These are phyloP conservation scores for Fusarium bulbicola DNA, from an alignment of 2,329 filamentous ascomycete species.

Conservation along the genomic window DNA sequence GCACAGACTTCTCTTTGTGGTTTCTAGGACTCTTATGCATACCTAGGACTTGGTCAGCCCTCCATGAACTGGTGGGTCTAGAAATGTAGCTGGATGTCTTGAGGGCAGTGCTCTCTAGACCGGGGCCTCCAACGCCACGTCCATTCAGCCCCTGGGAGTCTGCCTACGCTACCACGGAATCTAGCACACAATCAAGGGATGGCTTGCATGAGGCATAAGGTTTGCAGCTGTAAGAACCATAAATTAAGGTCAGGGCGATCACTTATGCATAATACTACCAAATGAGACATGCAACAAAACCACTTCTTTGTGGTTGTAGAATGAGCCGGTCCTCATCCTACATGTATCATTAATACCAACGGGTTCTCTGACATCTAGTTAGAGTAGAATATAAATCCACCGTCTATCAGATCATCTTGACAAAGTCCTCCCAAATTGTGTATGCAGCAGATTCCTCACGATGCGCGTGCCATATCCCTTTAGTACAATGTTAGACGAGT, in stretches of 20 bases:
- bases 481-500: conserved; percentile 15
- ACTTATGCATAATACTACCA: background rate
- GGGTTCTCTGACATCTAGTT: conserved; percentile 13
- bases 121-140: conserved; percentile 33
- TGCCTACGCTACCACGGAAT: conserved; percentile 19
- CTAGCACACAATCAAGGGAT: background rate
- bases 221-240: background rate
- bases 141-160: conserved; percentile 14
- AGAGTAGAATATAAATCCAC: conserved; percentile 16
- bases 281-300: background rate
- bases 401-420: conserved; percentile 37
- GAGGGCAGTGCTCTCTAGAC: conserved; percentile 33
- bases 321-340: conserved; percentile 26
- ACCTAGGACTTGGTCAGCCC: conserved; percentile 7
- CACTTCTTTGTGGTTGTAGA: conserved; percentile 25
- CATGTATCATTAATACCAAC: conserved; percentile 34
- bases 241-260: background rate
- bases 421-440: conserved; percentile 16
- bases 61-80: conserved; percentile 14
- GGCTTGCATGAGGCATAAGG: conserved; percentile 11
- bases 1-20: background rate
- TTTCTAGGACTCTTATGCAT: conserved; percentile 20
- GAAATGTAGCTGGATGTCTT: background rate
- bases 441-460: conserved; percentile 22
- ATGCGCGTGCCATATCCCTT: conserved; percentile 20